phyloP scores from a whole-genome alignment of 129 eudicot genomes.

The Scalesia atractyloides region DNA sequence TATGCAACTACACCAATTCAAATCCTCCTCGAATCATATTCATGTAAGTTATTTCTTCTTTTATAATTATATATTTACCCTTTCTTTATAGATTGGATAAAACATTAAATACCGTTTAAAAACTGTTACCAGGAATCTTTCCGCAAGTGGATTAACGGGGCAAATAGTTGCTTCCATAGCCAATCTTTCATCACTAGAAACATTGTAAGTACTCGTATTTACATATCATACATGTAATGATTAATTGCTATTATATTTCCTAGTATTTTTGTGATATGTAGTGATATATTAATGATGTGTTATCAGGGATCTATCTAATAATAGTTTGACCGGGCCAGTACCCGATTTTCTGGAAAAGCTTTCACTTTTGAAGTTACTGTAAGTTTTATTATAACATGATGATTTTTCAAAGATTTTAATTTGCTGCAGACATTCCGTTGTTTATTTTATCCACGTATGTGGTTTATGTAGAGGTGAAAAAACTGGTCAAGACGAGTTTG shows the following conservation, averaged over 20 bases:
- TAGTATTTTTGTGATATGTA: not conserved
- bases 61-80: not conserved
- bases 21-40: constrained; percentile 30
- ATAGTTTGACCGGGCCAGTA: constrained; percentile 39
- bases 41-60: constrained; percentile 24
- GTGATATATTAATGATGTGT: constrained; percentile 3
- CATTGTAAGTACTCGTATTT: constrained; percentile 27
- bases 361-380: constrained; percentile 26
- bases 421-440: not conserved
- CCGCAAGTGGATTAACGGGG: constrained; percentile 35
- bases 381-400: constrained; percentile 13
- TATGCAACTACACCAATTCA: constrained; percentile 25
- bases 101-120: constrained; percentile 3
- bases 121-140: constrained; percentile 32
- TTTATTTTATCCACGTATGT: not conserved
- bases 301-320: constrained; percentile 41
- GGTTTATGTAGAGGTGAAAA: not conserved
- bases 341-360: constrained; percentile 38
- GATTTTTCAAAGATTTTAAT: not conserved
- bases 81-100: not conserved
- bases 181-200: constrained; percentile 36
- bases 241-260: not conserved
- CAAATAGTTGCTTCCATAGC: constrained; percentile 39
- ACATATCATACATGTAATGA: not conserved
- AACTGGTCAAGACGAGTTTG: not conserved